A percentile compares a stretch with the other conserved stretches of the same genome.
phyloP scores from a whole-genome alignment of 768 basidiomycete species.

The Mycena leptocephala region DNA sequence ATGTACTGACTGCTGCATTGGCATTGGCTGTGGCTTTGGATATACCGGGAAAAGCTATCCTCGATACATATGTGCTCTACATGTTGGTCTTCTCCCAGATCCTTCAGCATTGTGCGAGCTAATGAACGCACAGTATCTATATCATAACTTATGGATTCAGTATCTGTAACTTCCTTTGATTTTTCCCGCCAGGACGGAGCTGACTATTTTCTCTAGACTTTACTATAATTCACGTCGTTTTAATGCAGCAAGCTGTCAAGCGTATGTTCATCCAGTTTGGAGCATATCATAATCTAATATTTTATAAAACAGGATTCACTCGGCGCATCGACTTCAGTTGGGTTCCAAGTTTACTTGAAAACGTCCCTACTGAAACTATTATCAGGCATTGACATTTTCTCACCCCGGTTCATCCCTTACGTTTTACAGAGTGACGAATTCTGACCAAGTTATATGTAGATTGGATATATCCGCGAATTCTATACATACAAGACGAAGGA shows the following conservation, averaged over 20 bases:
- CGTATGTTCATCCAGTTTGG: slow-evolving; percentile 54
- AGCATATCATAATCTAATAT: background rate
- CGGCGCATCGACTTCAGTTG: slow-evolving; percentile 84
- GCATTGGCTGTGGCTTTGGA: slow-evolving; percentile 76
- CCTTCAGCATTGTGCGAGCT: background rate
- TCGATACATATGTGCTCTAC: slow-evolving; percentile 79
- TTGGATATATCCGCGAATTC: slow-evolving; percentile 72
- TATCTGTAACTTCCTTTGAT: slow-evolving; percentile 62
- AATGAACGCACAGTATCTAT: slow-evolving; percentile 56
- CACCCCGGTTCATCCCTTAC: slow-evolving; percentile 68
- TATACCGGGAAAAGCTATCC: slow-evolving; percentile 67
- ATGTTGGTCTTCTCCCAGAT: slow-evolving; percentile 59
- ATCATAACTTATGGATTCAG: slow-evolving; percentile 77
- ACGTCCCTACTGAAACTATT: background rate
- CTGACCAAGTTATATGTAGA: slow-evolving; percentile 49
- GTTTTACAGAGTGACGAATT: background rate
- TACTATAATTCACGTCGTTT: slow-evolving; percentile 66
- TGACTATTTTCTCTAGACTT: slow-evolving; percentile 68
- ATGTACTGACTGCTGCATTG: slow-evolving; percentile 74
- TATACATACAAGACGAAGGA: slow-evolving; percentile 76
- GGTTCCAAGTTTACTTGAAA: background rate
- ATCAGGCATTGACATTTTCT: slow-evolving; percentile 86
- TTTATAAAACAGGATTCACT: slow-evolving; percentile 60
- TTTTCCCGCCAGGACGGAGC: background rate
- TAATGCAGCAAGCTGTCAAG: slow-evolving; percentile 73